Percentiles rank a stretch among this genome's conserved stretches.
phyloP scores from a whole-genome alignment of 2,329 filamentous ascomycete genomes.

The Aureobasidium sp. region DNA sequence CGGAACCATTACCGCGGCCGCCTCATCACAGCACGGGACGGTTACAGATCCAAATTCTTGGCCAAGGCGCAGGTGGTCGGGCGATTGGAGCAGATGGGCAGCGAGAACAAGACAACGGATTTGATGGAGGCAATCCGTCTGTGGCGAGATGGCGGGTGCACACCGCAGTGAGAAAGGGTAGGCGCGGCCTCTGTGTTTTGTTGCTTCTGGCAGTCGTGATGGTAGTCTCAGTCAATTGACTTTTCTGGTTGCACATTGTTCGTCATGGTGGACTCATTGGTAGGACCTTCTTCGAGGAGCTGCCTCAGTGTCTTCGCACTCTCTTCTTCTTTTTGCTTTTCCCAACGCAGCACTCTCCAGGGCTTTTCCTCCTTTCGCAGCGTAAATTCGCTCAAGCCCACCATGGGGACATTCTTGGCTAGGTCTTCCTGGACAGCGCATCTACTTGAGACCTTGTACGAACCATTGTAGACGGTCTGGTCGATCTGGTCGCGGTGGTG shows the following conservation, averaged over 20 bases:
- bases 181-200: background rate
- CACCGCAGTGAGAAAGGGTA: background rate
- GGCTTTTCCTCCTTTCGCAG: constrained; percentile 32
- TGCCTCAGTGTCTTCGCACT: constrained; percentile 28
- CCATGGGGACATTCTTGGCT: constrained; percentile 32
- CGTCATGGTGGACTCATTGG: background rate
- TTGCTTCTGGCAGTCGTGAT: background rate
- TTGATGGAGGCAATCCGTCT: background rate
- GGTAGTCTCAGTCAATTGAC: background rate
- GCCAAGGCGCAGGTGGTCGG: constrained; percentile 19
- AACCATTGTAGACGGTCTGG: constrained; percentile 26
- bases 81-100: constrained; percentile 21
- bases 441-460: constrained; percentile 25
- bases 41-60: constrained; percentile 25
- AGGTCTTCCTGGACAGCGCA: constrained; percentile 31
- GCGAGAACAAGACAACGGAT: background rate
- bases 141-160: background rate
- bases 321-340: constrained; percentile 27
- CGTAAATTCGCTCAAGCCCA: constrained; percentile 36
- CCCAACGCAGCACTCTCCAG: constrained; percentile 24
- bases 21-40: constrained; percentile 19
- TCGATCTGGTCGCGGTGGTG: constrained; percentile 29
- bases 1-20: constrained; percentile 3
- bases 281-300: constrained; percentile 24
- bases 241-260: background rate